Conservation (phyloP, 1,139 yeast species). For the Nakaseomyces sp. region DNA sequence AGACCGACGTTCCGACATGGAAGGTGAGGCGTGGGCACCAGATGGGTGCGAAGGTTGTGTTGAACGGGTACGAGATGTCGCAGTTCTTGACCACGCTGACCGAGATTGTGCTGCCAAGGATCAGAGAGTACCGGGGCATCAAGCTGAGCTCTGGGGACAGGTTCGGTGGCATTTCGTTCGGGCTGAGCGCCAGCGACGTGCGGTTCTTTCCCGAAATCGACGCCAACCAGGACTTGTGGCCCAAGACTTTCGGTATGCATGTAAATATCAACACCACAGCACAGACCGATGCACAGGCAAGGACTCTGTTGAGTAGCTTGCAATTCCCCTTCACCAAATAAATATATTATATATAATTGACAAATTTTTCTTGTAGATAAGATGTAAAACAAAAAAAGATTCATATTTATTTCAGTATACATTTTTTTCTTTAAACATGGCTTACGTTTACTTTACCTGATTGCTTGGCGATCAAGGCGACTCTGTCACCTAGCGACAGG, state of each 20-base stretch:
- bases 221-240: constrained; percentile 83
- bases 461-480: constrained; percentile 66
- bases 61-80: constrained; percentile 73
- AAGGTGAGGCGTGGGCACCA: constrained; percentile 78
- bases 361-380: constrained; percentile 4
- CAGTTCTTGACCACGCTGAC: constrained; percentile 81
- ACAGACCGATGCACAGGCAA: constrained; percentile 86
- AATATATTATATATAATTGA: neutral
- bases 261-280: constrained; percentile 83
- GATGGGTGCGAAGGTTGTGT: constrained; percentile 81
- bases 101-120: constrained; percentile 87
- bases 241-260: constrained; percentile 78
- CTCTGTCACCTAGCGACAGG: constrained; percentile 86
- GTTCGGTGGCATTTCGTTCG: constrained; percentile 79
- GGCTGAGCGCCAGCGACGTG: constrained; percentile 68
- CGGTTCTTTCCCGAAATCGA: constrained; percentile 89
- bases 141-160: constrained; percentile 71
- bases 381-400: too few relatives aligned
- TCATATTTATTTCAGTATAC: too few relatives aligned
- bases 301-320: constrained; percentile 69
- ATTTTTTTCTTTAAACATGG: constrained; percentile 30
- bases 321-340: constrained; percentile 60
- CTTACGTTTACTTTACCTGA: constrained; percentile 34
- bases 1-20: constrained; percentile 80
- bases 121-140: constrained; percentile 80